Evolutionary conservation across 257 asterid genomes (phyloP), one percentile per base, ranked within the genome.

Genomic region (Solanum sitiens): DNA sequence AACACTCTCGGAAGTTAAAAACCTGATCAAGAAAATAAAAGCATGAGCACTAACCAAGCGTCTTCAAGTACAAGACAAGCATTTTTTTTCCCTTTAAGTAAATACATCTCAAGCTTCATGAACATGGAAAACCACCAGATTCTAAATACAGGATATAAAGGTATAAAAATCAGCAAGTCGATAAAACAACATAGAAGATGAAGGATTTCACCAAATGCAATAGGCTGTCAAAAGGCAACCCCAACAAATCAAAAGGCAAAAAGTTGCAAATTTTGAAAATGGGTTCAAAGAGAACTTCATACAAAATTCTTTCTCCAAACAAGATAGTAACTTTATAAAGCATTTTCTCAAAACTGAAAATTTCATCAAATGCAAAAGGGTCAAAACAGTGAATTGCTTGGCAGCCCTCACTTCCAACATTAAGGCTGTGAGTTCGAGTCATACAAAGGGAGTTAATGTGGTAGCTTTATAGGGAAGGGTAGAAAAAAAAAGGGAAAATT

Each of bases 191-290:
- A 23, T 37, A 5, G n/a, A 74, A 21, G 50, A 74, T 11, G 14
- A 11, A 37, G 11, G 56, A 75, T 37, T 75, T 23, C 33, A 75
- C 11, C 33, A 33, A 75, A 11, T 14, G 59, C 59, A 47, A 47
- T 47, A 16, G 59, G 59, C 3, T 1, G 23, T 40, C 59, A 40
- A 40, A 76, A 76, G 12, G 14, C 39, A 35, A 35, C 47, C 74
- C 86, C 89, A 56, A 90, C 35, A 73, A 88, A 88, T 70, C 95
- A 33, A 95, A 95, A 33, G 30, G 30, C 30, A 27, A 27, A 27
- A 27, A 93, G 45, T 61, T 88, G 44, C 53, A 74, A 35, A 11
- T 53, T 74, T 74, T 10, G 67, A 74, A 11, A 37, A 75, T 39
- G 18, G 33, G 21, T 39, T 75, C 53, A 39, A 12, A 75, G 83